Base-by-base conservation (phyloP, 768 basidiomycete species). In the Grammothele lineata region DNA sequence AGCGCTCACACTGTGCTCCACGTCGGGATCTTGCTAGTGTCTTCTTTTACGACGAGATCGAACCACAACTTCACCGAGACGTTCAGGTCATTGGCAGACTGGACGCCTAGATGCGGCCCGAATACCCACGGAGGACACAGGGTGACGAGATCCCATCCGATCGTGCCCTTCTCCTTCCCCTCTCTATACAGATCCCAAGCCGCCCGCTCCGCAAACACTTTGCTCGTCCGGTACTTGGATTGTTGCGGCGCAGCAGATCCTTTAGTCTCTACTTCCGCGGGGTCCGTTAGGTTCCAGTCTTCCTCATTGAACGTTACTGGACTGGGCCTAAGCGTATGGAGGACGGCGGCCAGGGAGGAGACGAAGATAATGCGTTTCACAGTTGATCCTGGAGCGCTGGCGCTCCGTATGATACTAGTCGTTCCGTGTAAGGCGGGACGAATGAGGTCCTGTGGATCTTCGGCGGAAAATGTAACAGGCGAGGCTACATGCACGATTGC, bases 361-460 rank as follows among this genome's bases (percentile, higher is more conserved):
- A 85, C 86, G 44, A 87, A 64, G 4, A 90, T 80, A 36, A 92
- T 68, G 5, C 89, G 77, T 60, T 85, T 81, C 56, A 91, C 71
- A 5, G 61, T 54, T 6, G 38, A 43, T 14, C 47, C 63, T 59
- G 65, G 50, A 52, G 62, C 62, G 43, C 57, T 45, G 8, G 66
- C 65, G 42, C 60, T 57, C 37, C 66, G 56, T 18, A 76, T 59
- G 12, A 76, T 47, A 34, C 62, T 58, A 1, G 60, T 39, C 6
- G 75, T 77, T 33, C 75, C 74, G 8, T 70, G 47, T 9, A 76
- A 66, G 22, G 75, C 74, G 24, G 76, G 75, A 9, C 52, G 55
- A 57, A 76, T 68, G 24, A 74, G 18, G 14, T 62, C 46, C 5
- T 55, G 41, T 1, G 61, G 61, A 26, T 62, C 51, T 11, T 47